Evolutionary conservation across 805 yeast species (phyloP).

Genomic region (Isabelozyma pseudorhagii): DNA sequence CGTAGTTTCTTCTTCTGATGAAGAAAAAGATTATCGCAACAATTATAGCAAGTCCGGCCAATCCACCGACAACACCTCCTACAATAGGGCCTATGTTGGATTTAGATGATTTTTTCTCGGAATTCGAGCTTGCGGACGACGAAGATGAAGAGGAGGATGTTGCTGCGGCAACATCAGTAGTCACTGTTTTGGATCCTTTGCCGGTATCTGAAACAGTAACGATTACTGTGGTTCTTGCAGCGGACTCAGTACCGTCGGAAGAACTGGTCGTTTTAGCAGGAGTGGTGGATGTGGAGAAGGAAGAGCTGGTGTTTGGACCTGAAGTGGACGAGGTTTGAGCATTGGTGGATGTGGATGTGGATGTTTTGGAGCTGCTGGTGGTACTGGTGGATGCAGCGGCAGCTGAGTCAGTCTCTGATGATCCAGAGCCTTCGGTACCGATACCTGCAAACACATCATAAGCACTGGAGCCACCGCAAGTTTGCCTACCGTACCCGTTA

Average conservation of each 20-base stretch:
- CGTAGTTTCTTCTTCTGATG: slow-evolving; percentile 21
- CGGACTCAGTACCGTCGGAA: neutral
- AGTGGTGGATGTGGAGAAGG: slow-evolving; percentile 5
- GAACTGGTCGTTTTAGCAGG: slow-evolving; percentile 5
- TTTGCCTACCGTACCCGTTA: slow-evolving; percentile 28
- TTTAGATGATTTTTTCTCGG: slow-evolving; percentile 9
- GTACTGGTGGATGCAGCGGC: slow-evolving; percentile 5
- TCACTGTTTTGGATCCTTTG: slow-evolving; percentile 6
- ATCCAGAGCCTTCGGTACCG: slow-evolving; percentile 11
- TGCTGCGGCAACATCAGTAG: slow-evolving; percentile 4
- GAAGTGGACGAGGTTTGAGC: slow-evolving; percentile 9
- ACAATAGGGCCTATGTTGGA: slow-evolving; percentile 37
- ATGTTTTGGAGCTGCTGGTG: slow-evolving; percentile 5
- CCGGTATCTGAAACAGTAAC: slow-evolving; percentile 4
- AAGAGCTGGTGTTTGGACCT: slow-evolving; percentile 3
- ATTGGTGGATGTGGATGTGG: slow-evolving; percentile 7
- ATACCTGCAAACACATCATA: slow-evolving; percentile 28
- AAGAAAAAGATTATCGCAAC: slow-evolving; percentile 26
- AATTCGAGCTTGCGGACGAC: neutral
- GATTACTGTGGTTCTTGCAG: slow-evolving; percentile 1
- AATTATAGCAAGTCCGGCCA: slow-evolving; percentile 27
- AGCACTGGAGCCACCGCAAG: slow-evolving; percentile 37
- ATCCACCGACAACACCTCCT: slow-evolving; percentile 46
- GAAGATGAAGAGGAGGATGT: slow-evolving; percentile 1
- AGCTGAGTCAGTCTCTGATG: slow-evolving; percentile 6